A percentile compares a stretch with the other conserved stretches of the same genome.
Evolutionary conservation across 306 rosid genomes (phyloP).

Genomic region (Heteromeles arbutifolia): DNA sequence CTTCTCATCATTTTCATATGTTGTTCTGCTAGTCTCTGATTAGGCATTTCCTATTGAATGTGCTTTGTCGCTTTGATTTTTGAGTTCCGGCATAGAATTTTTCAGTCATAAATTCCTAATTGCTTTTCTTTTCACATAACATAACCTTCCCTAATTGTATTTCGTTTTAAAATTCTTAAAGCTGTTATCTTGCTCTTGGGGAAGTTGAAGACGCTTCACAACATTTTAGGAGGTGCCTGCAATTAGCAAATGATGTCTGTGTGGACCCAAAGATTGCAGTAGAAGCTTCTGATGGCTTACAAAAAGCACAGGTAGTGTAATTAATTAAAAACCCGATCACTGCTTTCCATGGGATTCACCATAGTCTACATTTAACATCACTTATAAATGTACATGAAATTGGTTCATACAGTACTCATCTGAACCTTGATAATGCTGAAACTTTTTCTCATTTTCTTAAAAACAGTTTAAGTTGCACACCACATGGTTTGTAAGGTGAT

Average conservation of each 20-base stretch:
- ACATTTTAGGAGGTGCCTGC: slow-evolving; percentile 78
- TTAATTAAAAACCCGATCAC: neutral
- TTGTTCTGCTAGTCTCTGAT: neutral
- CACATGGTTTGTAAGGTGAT: neutral
- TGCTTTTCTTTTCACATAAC: slow-evolving; percentile 2
- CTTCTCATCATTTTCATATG: neutral
- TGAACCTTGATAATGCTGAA: neutral
- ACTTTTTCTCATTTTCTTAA: neutral
- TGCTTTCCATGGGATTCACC: neutral
- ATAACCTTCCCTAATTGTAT: slow-evolving; percentile 15
- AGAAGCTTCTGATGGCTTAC: slow-evolving; percentile 95
- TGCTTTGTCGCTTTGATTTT: neutral
- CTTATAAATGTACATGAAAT: neutral
- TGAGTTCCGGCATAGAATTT: neutral
- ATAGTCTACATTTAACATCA: neutral
- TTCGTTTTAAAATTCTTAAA: slow-evolving; percentile 17
- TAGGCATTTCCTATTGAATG: neutral
- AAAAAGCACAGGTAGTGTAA: slow-evolving; percentile 68
- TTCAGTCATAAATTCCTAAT: neutral
- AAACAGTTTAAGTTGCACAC: neutral
- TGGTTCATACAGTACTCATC: neutral
- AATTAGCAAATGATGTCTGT: slow-evolving; percentile 55
- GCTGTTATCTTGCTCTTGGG: slow-evolving; percentile 89
- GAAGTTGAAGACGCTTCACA: slow-evolving; percentile 70
- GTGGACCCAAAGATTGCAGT: slow-evolving; percentile 73